phyloP scores from a whole-genome alignment of 73 alveolate genomes.

The Urostyla sp. region DNA sequence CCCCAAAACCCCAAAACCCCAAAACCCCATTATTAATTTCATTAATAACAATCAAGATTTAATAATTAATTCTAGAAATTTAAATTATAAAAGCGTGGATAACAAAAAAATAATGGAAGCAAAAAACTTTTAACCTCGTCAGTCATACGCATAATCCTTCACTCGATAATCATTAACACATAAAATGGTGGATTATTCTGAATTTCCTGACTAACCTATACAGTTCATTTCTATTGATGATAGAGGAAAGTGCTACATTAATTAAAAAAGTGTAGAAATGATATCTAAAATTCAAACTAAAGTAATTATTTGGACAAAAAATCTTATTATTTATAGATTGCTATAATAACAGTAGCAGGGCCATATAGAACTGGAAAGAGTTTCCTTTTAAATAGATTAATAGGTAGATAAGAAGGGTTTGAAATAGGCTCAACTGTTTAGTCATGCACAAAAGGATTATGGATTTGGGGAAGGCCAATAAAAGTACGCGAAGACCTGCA shows the following conservation, averaged over 20 bases:
- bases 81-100: too few species aligned
- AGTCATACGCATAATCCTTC: too few species aligned
- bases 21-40: too few species aligned
- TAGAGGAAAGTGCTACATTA: slow-evolving; percentile 54
- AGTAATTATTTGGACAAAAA: background rate
- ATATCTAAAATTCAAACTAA: slow-evolving; percentile 27
- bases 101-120: too few species aligned
- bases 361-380: slow-evolving; percentile 94
- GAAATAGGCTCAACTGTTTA: slow-evolving; percentile 96
- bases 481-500: slow-evolving; percentile 73
- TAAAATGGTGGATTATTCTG: too few species aligned
- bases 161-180: too few species aligned
- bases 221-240: slow-evolving; percentile 60
- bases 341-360: slow-evolving; percentile 88
- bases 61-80: too few species aligned
- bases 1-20: too few species aligned
- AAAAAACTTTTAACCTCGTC: too few species aligned
- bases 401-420: slow-evolving; percentile 94
- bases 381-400: slow-evolving; percentile 83
- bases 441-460: slow-evolving; percentile 95
- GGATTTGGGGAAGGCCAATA: slow-evolving; percentile 99
- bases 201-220: slow-evolving; percentile 64
- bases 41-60: too few species aligned
- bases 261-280: slow-evolving; percentile 24
- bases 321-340: slow-evolving; percentile 44